These are phyloP conservation scores for Isoetes taiwanensis DNA, from an alignment of 75 land plant species.

Conservation along the genomic window DNA sequence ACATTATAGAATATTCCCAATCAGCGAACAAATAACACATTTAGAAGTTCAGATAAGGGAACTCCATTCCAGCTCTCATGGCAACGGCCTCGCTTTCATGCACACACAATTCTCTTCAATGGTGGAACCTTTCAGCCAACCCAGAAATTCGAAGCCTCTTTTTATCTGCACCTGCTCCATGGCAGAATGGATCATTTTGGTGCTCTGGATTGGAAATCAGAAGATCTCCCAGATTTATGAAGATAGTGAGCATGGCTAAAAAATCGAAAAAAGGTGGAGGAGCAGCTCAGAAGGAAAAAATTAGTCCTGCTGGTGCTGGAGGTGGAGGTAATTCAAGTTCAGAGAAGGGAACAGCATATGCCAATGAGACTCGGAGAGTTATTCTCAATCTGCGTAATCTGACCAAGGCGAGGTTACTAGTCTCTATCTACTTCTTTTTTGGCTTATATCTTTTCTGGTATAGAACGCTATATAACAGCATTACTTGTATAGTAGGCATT, in stretches of 20 bases:
- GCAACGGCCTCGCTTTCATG: too few species aligned
- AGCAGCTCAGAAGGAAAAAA: slow-evolving; percentile 11
- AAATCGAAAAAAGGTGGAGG: slow-evolving; percentile 14
- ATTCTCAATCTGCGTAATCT: slow-evolving; percentile 19
- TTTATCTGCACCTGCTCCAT: too few species aligned
- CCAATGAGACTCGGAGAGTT: slow-evolving; percentile 18
- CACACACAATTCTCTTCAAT: too few species aligned
- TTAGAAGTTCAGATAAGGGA: too few species aligned
- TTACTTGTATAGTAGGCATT: neutral
- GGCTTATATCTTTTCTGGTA: neutral
- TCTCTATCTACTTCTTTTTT: neutral
- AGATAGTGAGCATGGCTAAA: slow-evolving; percentile 18
- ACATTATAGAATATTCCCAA: too few species aligned
- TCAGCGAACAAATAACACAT: too few species aligned
- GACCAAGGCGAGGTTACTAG: slow-evolving; percentile 5
- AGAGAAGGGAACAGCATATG: slow-evolving; percentile 14
- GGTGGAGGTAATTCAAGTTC: slow-evolving; percentile 2
- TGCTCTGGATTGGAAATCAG: too few species aligned
- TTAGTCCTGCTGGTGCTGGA: neutral
- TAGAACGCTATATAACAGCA: neutral
- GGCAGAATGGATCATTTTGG: too few species aligned
- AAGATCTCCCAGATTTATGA: too few species aligned
- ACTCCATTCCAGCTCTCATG: too few species aligned
- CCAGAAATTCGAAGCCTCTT: too few species aligned
- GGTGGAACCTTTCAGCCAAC: too few species aligned